Conservation (phyloP, 305 asterid genomes). For the Rubia peregrina region DNA sequence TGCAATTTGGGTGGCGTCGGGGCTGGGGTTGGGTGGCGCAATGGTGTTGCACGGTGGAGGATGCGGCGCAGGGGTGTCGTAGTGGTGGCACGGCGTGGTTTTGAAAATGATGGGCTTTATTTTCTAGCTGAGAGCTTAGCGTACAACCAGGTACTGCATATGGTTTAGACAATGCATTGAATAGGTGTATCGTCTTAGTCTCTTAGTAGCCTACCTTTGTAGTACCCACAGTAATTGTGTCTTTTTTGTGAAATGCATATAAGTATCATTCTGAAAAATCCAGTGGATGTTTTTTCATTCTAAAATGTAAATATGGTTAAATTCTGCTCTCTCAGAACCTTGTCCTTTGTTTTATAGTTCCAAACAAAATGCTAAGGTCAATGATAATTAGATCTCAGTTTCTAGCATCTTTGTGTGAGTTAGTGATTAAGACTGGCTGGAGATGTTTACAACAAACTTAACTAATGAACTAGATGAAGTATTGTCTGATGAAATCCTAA, state of each 20-base stretch:
- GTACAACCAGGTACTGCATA: slow-evolving; percentile 61
- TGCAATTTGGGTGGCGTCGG: too few species aligned
- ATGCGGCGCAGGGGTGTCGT: too few species aligned
- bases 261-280: not conserved
- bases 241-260: not conserved
- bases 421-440: not conserved
- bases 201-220: not conserved
- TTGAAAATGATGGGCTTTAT: slow-evolving; percentile 12
- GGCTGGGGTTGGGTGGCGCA: too few species aligned
- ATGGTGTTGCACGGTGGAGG: too few species aligned
- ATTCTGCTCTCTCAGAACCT: not conserved
- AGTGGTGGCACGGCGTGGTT: too few species aligned
- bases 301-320: not conserved
- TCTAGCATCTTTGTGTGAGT: not conserved
- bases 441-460: not conserved
- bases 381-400: not conserved
- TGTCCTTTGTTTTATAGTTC: not conserved
- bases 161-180: not conserved
- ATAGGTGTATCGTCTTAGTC: not conserved
- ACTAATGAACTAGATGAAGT: not conserved
- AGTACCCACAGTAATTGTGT: not conserved
- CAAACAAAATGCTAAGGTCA: not conserved
- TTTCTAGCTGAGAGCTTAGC: slow-evolving; percentile 94
- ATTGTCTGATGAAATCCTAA: not conserved
- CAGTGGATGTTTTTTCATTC: not conserved